Percentiles rank a stretch among this genome's conserved stretches.
Conservation (phyloP, 495 filamentous ascomycete genomes). For the Neurospora cerealis region DNA sequence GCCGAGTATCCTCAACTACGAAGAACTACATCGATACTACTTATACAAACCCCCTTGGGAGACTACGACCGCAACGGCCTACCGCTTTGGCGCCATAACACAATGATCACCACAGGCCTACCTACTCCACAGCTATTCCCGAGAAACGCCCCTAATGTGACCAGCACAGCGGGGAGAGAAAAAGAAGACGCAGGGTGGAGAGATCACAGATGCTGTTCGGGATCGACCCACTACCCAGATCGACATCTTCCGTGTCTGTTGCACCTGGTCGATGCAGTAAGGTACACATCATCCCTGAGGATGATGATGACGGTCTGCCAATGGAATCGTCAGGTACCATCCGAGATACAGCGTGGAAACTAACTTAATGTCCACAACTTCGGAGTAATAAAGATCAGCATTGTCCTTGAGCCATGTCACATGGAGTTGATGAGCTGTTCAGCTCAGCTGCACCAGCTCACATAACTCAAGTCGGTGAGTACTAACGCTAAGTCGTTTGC, state of each 20-base stretch:
- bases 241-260: not conserved
- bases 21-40: not conserved
- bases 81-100: not conserved
- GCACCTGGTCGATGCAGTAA: not conserved
- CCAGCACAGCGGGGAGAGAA: not conserved
- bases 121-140: not conserved
- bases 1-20: not conserved
- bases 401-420: not conserved
- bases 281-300: not conserved
- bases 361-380: not conserved
- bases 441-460: not conserved
- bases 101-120: not conserved
- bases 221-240: not conserved
- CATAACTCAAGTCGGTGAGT: not conserved
- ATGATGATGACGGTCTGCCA: not conserved
- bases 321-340: not conserved
- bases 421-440: not conserved
- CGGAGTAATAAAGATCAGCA: not conserved
- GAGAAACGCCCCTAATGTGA: not conserved
- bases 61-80: not conserved
- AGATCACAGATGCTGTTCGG: not conserved
- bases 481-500: not conserved
- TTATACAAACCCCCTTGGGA: not conserved
- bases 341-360: not conserved
- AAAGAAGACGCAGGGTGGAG: not conserved